Evolutionary conservation across 2,329 filamentous ascomycete genomes (phyloP).

Genomic region (Colletotrichum eremochloae): DNA sequence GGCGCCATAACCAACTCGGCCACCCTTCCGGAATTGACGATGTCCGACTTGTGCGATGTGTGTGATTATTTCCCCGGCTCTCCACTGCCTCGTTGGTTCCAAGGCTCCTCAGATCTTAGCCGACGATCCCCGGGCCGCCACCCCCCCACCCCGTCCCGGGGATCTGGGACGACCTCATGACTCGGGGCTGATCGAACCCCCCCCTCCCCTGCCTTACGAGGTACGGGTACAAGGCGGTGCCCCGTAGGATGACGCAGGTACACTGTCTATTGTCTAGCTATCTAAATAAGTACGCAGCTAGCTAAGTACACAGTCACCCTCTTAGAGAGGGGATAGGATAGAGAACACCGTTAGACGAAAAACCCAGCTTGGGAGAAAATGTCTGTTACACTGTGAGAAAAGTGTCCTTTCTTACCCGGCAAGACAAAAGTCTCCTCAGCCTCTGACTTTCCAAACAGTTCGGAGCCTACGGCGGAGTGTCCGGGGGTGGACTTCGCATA

Average conservation of each 20-base stretch:
- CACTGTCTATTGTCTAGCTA: no score
- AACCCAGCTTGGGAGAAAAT: no score
- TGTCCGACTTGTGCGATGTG: no score
- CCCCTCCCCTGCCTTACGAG: neutral
- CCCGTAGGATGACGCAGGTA: no score
- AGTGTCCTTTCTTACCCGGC: no score
- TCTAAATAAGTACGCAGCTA: no score
- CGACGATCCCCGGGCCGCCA: neutral
- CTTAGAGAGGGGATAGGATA: no score
- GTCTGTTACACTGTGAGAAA: no score
- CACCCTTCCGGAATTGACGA: neutral
- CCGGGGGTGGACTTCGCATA: neutral
- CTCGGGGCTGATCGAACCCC: neutral
- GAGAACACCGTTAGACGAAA: no score
- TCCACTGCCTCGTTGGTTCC: neutral
- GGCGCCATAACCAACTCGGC: conserved; percentile 11
- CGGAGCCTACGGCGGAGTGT: neutral
- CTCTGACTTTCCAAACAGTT: neutral
- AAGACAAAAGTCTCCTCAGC: neutral
- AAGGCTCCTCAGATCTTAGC: neutral
- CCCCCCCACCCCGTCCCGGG: neutral
- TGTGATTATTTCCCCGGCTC: neutral
- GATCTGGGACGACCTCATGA: neutral
- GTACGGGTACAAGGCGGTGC: no score
- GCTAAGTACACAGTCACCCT: no score